A percentile compares a stretch with the other conserved stretches of the same genome.
phyloP scores from a whole-genome alignment of 768 basidiomycete genomes.

The Hypsizygus marmoreus region DNA sequence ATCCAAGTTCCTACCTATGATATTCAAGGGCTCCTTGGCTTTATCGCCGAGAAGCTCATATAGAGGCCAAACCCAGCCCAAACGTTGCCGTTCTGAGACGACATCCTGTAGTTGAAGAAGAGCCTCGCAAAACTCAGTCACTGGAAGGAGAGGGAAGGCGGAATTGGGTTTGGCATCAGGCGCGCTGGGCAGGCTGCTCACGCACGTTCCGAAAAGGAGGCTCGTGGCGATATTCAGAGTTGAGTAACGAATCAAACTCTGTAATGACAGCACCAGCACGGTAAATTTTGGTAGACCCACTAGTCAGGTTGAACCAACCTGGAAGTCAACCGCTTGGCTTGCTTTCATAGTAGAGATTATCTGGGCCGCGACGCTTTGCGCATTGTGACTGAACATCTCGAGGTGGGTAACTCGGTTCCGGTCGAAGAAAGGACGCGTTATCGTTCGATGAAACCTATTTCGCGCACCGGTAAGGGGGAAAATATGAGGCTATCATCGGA shows the following conservation, averaged over 20 bases:
- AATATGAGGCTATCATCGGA: neutral
- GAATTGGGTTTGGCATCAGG: constrained; percentile 19
- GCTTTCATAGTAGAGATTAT: constrained; percentile 29
- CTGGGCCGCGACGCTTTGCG: constrained; percentile 33
- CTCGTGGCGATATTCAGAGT: constrained; percentile 58
- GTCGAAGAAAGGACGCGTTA: constrained; percentile 54
- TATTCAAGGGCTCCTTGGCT: constrained; percentile 36
- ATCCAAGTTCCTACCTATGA: constrained; percentile 48
- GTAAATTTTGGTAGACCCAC: neutral
- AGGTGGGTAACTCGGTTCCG: constrained; percentile 40
- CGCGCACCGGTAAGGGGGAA: too few species aligned
- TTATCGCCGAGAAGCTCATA: constrained; percentile 45
- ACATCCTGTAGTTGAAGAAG: constrained; percentile 38
- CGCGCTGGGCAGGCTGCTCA: constrained; percentile 40
- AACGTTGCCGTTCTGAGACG: constrained; percentile 31
- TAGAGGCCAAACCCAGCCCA: constrained; percentile 47
- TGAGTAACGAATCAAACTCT: constrained; percentile 49
- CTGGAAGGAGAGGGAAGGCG: constrained; percentile 25
- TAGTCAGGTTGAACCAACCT: constrained; percentile 23
- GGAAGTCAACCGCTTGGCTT: constrained; percentile 41
- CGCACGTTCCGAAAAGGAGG: constrained; percentile 52
- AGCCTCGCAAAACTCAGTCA: constrained; percentile 39
- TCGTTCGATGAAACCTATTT: constrained; percentile 49
- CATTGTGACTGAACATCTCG: constrained; percentile 41
- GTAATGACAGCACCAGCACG: constrained; percentile 8